phyloP scores from a whole-genome alignment of 1,139 yeast species.

The Yamadazyma kanchanaburiensis region DNA sequence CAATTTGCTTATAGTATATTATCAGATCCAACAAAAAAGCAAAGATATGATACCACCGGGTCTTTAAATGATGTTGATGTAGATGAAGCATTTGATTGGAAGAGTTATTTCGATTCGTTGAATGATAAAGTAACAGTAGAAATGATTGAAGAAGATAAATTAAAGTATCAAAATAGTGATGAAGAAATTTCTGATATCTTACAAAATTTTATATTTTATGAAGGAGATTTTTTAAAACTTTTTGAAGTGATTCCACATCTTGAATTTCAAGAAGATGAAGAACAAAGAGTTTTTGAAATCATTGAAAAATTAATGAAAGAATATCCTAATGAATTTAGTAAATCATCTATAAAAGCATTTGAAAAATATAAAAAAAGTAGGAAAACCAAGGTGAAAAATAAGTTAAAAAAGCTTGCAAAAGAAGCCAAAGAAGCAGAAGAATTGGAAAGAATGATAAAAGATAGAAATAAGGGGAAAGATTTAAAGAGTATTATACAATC shows the following conservation, averaged over 20 bases:
- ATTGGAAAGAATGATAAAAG: conserved; percentile 48
- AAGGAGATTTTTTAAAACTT: conserved; percentile 67
- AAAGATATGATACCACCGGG: conserved; percentile 68
- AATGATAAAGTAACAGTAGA: conserved; percentile 67
- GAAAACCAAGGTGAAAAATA: conserved; percentile 42
- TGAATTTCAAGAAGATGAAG: conserved; percentile 60
- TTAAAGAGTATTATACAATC: conserved; percentile 50
- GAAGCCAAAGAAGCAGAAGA: conserved; percentile 73
- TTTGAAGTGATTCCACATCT: conserved; percentile 79
- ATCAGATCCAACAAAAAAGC: conserved; percentile 54
- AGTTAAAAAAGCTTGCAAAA: conserved; percentile 44
- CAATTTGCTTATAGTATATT: conserved; percentile 76
- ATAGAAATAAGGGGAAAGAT: conserved; percentile 39
- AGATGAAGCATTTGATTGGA: conserved; percentile 56
- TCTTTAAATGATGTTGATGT: conserved; percentile 45
- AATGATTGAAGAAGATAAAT: conserved; percentile 67
- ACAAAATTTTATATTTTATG: conserved; percentile 52
- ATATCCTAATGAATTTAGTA: conserved; percentile 49
- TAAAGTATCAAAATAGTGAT: conserved; percentile 57
- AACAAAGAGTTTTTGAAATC: conserved; percentile 52
- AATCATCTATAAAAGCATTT: conserved; percentile 48
- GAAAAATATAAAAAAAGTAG: conserved; percentile 50
- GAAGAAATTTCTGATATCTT: conserved; percentile 70
- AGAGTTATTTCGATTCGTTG: conserved; percentile 58
- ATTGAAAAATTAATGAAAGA: conserved; percentile 52